A percentile compares a stretch with the other conserved stretches of the same genome.
phyloP scores from a whole-genome alignment of 257 asterid species.

The Nicotiana knightiana region DNA sequence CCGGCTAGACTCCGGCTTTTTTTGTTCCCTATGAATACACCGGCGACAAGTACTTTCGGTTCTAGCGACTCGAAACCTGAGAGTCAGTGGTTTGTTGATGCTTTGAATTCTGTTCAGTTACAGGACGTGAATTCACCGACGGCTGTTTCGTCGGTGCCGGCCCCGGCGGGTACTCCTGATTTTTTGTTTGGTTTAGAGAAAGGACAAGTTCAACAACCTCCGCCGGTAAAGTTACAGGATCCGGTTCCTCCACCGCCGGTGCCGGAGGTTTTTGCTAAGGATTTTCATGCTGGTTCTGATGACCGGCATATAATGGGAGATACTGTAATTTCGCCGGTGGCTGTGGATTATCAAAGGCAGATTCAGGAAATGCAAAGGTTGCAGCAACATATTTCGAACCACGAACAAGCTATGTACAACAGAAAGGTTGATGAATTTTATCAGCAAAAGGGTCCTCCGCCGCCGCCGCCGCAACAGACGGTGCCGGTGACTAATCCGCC shows the following conservation, averaged over 20 bases:
- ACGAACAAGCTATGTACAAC: constrained; percentile 25
- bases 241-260: constrained; percentile 11
- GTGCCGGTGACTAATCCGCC: constrained; percentile 10
- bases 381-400: constrained; percentile 22
- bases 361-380: constrained; percentile 28
- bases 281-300: not conserved
- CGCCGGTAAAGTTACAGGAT: constrained; percentile 16
- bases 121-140: constrained; percentile 25
- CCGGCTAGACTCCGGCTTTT: constrained; percentile 46
- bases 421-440: not conserved
- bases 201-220: constrained; percentile 9
- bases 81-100: constrained; percentile 39
- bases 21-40: constrained; percentile 27
- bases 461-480: constrained; percentile 4
- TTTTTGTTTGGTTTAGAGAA: constrained; percentile 34
- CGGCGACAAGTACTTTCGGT: constrained; percentile 22
- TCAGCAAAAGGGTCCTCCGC: constrained; percentile 16
- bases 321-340: constrained; percentile 10
- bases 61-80: constrained; percentile 28
- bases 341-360: constrained; percentile 26
- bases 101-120: constrained; percentile 32
- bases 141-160: constrained; percentile 3
- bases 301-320: constrained; percentile 24
- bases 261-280: constrained; percentile 13
- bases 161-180: constrained; percentile 18